Conservation (phyloP, 225 moss, liverwort and hornwort genomes). For the Ulota crispa region DNA sequence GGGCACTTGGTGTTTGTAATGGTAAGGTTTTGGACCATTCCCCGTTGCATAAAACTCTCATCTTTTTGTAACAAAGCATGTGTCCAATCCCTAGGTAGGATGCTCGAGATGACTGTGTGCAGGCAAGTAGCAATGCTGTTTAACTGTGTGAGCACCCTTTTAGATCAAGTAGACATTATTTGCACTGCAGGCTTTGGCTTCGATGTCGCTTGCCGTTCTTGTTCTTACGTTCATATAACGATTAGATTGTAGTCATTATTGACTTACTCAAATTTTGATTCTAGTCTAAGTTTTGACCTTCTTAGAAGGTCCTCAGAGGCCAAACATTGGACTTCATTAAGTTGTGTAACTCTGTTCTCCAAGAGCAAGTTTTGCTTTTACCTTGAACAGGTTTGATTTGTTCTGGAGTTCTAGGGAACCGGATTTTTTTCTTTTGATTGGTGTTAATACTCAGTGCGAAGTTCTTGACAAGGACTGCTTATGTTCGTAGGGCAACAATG, state of each 20-base stretch:
- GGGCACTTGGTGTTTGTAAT: neutral
- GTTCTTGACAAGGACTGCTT: too few relatives aligned
- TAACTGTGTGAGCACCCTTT: neutral
- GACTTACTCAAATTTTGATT: conserved; percentile 12
- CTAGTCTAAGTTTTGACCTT: neutral
- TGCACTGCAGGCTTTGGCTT: neutral
- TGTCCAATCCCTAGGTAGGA: conserved; percentile 11
- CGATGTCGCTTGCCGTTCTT: conserved; percentile 4
- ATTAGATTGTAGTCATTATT: neutral
- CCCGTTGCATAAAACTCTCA: neutral
- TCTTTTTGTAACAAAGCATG: neutral
- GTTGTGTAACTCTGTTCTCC: neutral
- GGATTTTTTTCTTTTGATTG: neutral
- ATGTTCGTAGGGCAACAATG: too few relatives aligned
- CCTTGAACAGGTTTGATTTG: neutral
- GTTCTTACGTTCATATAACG: neutral
- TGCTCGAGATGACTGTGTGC: neutral
- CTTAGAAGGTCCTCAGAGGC: neutral
- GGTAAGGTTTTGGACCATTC: neutral
- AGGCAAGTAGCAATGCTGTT: neutral
- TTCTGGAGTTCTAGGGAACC: neutral
- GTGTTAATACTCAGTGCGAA: too few relatives aligned
- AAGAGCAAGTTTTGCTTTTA: neutral
- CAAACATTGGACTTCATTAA: neutral
- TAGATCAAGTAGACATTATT: neutral